Percentiles rank a stretch among this genome's conserved stretches.
Conservation (phyloP, 768 basidiomycete genomes). For the Rubroboletus satanas region DNA sequence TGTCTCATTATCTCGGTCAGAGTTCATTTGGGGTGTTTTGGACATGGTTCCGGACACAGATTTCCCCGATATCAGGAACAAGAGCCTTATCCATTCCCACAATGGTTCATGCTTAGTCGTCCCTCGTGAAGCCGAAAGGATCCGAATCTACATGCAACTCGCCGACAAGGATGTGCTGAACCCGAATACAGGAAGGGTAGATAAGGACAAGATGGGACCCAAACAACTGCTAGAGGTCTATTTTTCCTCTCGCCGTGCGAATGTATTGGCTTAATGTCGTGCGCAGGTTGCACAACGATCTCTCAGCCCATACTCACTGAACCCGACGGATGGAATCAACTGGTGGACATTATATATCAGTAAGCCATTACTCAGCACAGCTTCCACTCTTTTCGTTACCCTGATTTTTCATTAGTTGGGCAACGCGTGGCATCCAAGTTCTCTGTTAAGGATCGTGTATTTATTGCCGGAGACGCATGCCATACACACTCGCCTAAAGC, state of each 20-base stretch:
- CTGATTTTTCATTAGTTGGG: constrained; percentile 36
- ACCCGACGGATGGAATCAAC: constrained; percentile 30
- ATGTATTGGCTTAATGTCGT: not conserved
- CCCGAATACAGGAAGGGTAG: constrained; percentile 38
- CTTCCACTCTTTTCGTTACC: not conserved
- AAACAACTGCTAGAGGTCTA: constrained; percentile 39
- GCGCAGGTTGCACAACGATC: constrained; percentile 38
- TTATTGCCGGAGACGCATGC: constrained; percentile 56
- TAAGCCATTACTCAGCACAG: constrained; percentile 16
- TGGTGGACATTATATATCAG: constrained; percentile 54
- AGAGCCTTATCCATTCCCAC: constrained; percentile 46
- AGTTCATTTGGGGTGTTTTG: constrained; percentile 43
- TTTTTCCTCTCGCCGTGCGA: not conserved
- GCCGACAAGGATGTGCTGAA: constrained; percentile 37
- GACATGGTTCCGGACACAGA: constrained; percentile 47
- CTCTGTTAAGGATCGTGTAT: constrained; percentile 44
- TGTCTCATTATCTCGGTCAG: constrained; percentile 17
- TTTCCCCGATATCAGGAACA: constrained; percentile 52
- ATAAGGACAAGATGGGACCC: constrained; percentile 37
- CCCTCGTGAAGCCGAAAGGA: constrained; percentile 45
- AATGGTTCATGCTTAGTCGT: constrained; percentile 50
- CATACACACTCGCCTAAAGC: constrained; percentile 45
- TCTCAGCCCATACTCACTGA: constrained; percentile 39
- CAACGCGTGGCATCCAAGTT: constrained; percentile 55
- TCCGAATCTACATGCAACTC: constrained; percentile 53